Conservation (phyloP, 2,329 filamentous ascomycete species). For the Calonectria crousiana region DNA sequence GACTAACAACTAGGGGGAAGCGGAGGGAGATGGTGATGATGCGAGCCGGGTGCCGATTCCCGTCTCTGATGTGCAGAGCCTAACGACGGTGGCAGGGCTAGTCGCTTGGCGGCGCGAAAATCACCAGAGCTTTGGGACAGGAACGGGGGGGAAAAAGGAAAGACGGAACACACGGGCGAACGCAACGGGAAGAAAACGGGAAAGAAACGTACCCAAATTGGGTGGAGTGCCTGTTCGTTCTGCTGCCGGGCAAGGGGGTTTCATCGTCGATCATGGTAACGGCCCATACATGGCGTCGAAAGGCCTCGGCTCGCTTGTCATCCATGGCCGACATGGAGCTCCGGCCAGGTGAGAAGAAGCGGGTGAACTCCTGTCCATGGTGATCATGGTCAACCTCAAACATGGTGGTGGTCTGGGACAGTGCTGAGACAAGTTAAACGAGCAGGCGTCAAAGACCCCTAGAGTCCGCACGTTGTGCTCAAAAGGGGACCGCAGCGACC, state of each 20-base stretch:
- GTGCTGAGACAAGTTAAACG: constrained; percentile 23
- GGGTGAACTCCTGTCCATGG: constrained; percentile 43
- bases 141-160: neutral
- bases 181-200: neutral
- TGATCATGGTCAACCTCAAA: constrained; percentile 44
- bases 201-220: constrained; percentile 38
- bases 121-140: neutral
- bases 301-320: constrained; percentile 43
- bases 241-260: constrained; percentile 32
- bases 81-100: constrained; percentile 5
- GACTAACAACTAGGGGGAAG: neutral
- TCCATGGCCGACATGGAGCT: constrained; percentile 45
- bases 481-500: neutral
- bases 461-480: neutral
- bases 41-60: neutral
- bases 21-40: constrained; percentile 9
- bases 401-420: constrained; percentile 31
- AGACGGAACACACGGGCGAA: constrained; percentile 36
- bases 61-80: constrained; percentile 5
- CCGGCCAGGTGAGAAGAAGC: constrained; percentile 42
- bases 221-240: constrained; percentile 33
- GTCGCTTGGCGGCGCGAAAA: constrained; percentile 16
- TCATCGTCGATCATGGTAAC: constrained; percentile 45
- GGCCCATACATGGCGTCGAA: constrained; percentile 43
- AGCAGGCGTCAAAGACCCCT: constrained; percentile 2